A percentile compares a stretch with the other conserved stretches of the same genome.
Conservation (phyloP, 208 protist species). For the Crithidia bombi region DNA sequence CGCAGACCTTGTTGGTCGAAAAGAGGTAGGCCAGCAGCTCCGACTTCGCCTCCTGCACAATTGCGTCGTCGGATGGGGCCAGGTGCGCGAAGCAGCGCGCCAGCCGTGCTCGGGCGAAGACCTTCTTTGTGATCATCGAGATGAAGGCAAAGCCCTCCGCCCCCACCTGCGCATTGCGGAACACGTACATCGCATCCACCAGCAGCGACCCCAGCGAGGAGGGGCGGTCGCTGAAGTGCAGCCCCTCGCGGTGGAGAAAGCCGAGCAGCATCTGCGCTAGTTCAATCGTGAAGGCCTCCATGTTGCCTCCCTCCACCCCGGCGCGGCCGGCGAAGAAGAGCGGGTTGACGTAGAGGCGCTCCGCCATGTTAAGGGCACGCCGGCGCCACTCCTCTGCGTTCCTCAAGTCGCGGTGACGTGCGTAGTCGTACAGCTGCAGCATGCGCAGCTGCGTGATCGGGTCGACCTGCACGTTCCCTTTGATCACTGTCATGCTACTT, state of each 20-base stretch:
- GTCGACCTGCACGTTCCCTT: constrained; percentile 91
- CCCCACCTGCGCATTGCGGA: constrained; percentile 75
- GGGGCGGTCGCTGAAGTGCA: constrained; percentile 79
- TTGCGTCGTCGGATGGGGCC: constrained; percentile 41
- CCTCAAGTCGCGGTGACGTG: constrained; percentile 64
- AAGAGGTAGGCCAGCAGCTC: constrained; percentile 85
- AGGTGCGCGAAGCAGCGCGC: constrained; percentile 37
- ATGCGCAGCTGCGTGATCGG: constrained; percentile 85
- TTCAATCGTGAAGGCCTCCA: constrained; percentile 77
- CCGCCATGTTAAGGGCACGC: constrained; percentile 54
- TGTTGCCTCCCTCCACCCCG: constrained; percentile 67
- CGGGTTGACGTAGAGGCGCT: constrained; percentile 82
- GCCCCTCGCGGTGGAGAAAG: constrained; percentile 79
- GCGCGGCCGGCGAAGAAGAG: constrained; percentile 83
- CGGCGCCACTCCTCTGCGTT: constrained; percentile 56
- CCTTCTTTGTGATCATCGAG: constrained; percentile 74
- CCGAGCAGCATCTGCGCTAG: constrained; percentile 79
- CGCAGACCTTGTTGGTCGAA: constrained; percentile 71
- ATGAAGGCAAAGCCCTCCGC: constrained; percentile 82
- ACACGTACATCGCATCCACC: constrained; percentile 80
- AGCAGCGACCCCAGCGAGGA: constrained; percentile 85
- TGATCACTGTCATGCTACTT: constrained; percentile 90
- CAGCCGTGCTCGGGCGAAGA: constrained; percentile 66
- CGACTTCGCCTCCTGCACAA: constrained; percentile 55
- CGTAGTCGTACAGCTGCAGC: constrained; percentile 83